phyloP scores from a whole-genome alignment of 2,329 filamentous ascomycete genomes.

The Clonostachys sp. region DNA sequence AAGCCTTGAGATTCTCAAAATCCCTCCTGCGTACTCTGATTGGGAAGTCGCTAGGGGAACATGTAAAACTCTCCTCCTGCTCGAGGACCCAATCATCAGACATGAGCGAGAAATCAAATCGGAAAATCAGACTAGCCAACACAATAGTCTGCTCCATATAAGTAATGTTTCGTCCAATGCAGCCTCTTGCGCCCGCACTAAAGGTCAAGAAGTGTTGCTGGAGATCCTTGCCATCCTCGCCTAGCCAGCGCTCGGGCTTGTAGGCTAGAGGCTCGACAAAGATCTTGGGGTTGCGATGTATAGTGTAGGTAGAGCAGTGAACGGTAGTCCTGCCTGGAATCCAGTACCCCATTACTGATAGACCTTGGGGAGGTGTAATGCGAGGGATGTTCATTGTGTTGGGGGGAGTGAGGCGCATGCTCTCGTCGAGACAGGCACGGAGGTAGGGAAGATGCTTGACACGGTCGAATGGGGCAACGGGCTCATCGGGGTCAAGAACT shows the following conservation, averaged over 20 bases:
- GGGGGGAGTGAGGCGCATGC: conserved; percentile 23
- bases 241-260: conserved; percentile 16
- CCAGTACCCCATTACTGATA: conserved; percentile 20
- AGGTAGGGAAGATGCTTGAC: conserved; percentile 47
- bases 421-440: conserved; percentile 45
- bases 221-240: not conserved
- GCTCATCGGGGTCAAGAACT: conserved; percentile 33
- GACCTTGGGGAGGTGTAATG: conserved; percentile 18
- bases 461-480: conserved; percentile 42
- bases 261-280: conserved; percentile 14
- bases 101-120: not conserved
- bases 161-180: conserved; percentile 4
- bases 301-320: not conserved
- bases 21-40: not conserved
- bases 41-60: not conserved
- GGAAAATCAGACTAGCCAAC: not conserved
- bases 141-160: not conserved
- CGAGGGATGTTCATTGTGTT: conserved; percentile 17
- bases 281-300: conserved; percentile 7
- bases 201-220: conserved; percentile 27
- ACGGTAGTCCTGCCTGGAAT: conserved; percentile 29
- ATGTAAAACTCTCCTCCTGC: not conserved
- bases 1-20: too few relatives aligned
- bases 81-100: not conserved
- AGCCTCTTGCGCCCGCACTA: conserved; percentile 1